Evolutionary conservation across 306 rosid species (phyloP).

Genomic region (Casuarina glauca): DNA sequence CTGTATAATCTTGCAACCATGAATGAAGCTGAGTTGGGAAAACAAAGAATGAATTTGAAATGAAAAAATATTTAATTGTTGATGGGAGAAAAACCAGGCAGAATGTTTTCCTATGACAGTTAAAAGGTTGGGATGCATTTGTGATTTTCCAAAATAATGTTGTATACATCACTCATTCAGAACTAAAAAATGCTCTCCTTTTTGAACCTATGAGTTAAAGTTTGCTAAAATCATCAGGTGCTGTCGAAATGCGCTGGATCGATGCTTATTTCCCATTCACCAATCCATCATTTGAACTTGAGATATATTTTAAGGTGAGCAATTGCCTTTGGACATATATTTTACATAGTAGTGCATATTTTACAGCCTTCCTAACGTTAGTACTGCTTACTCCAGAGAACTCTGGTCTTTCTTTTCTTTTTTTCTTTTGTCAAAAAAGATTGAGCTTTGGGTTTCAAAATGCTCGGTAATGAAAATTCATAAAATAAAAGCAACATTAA

Average conservation of each 20-base stretch:
- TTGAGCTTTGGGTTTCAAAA: background rate
- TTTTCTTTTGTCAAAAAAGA: background rate
- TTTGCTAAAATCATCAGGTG: slow-evolving; percentile 56
- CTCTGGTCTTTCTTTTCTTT: background rate
- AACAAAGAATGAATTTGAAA: background rate
- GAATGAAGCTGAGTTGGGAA: background rate
- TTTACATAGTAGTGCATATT: background rate
- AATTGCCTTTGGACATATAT: slow-evolving; percentile 12
- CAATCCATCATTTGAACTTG: slow-evolving; percentile 92
- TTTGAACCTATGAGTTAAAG: background rate
- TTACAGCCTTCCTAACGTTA: background rate
- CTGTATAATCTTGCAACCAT: background rate
- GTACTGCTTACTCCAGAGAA: background rate
- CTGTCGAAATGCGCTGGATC: slow-evolving; percentile 97
- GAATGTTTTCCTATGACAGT: background rate
- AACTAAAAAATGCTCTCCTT: background rate
- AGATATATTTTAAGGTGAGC: slow-evolving; percentile 84
- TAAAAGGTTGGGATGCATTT: background rate
- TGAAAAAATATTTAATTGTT: background rate
- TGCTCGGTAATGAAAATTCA: background rate
- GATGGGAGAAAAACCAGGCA: background rate
- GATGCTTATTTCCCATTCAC: slow-evolving; percentile 97
- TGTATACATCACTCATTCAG: background rate
- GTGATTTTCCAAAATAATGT: background rate
- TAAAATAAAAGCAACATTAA: background rate